Percentiles rank a stretch among this genome's conserved stretches.
Conservation (phyloP, 2,329 filamentous ascomycete genomes). For the Claviceps monticola region DNA sequence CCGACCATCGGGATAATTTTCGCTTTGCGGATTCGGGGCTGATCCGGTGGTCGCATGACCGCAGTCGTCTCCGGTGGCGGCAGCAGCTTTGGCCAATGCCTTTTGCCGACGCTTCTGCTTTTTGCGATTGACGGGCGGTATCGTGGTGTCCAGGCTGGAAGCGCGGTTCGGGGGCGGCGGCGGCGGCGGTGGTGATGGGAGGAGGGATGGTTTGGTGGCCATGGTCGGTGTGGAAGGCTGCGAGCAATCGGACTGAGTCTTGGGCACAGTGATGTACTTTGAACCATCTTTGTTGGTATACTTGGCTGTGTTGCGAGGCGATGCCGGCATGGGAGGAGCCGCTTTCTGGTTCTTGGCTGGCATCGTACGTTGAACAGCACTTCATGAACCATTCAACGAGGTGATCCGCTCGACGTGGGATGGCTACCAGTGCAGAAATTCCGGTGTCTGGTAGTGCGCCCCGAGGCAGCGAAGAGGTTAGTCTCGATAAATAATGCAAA, state of each 20-base stretch:
- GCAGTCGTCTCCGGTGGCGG: conserved; percentile 25
- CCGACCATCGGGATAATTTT: conserved; percentile 23
- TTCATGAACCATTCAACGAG: conserved; percentile 23
- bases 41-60: conserved; percentile 24
- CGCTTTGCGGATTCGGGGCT: conserved; percentile 11
- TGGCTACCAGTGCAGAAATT: neutral
- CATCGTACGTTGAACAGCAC: conserved; percentile 26
- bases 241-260: conserved; percentile 38
- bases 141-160: conserved; percentile 17
- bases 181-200: neutral
- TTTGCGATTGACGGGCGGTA: conserved; percentile 65
- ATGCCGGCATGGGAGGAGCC: conserved; percentile 34
- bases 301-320: conserved; percentile 42
- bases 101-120: conserved; percentile 91
- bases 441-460: neutral
- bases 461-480: neutral
- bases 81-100: conserved; percentile 56
- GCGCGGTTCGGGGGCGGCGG: conserved; percentile 12
- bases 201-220: conserved; percentile 21
- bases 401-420: conserved; percentile 5
- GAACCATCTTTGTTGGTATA: conserved; percentile 57
- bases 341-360: conserved; percentile 39
- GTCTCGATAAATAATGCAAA: neutral
- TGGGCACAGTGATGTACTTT: conserved; percentile 54
- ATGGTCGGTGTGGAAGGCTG: conserved; percentile 37